Conservation (phyloP, 768 basidiomycete genomes). For the Macrolepiota fuliginosa region DNA sequence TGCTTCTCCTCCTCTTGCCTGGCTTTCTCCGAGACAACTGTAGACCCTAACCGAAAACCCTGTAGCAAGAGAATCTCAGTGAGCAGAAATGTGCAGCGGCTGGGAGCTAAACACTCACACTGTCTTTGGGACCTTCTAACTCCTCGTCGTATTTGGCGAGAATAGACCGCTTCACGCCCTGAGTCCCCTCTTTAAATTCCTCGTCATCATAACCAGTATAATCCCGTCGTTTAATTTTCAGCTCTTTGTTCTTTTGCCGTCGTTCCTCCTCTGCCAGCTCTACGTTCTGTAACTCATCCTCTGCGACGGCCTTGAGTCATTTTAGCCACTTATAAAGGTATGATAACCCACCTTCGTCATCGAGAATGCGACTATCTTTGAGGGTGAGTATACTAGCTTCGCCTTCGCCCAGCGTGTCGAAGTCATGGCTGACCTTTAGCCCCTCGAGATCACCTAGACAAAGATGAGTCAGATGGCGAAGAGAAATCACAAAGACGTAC, state of each 20-base stretch:
- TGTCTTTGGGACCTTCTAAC: conserved; percentile 70
- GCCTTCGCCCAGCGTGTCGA: conserved; percentile 89
- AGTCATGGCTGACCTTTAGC: conserved; percentile 94
- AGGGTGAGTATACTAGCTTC: conserved; percentile 94
- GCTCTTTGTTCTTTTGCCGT: conserved; percentile 71
- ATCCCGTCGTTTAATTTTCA: conserved; percentile 85
- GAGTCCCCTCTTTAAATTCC: conserved; percentile 75
- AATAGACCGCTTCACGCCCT: conserved; percentile 79
- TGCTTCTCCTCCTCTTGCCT: conserved; percentile 45
- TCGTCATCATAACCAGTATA: conserved; percentile 98
- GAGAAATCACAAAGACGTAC: conserved; percentile 41
- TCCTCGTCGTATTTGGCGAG: conserved; percentile 94
- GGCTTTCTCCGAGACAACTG: conserved; percentile 38
- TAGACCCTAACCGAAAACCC: conserved; percentile 86
- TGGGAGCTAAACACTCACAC: conserved; percentile 38
- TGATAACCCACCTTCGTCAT: conserved; percentile 74
- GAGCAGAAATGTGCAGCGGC: not conserved
- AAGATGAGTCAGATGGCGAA: not conserved
- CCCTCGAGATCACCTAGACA: conserved; percentile 82
- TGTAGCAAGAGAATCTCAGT: conserved; percentile 25
- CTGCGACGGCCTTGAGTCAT: conserved; percentile 37
- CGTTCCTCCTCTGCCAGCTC: conserved; percentile 91
- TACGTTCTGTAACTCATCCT: conserved; percentile 97
- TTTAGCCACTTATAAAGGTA: not conserved
- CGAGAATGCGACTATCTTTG: conserved; percentile 94